These are phyloP conservation scores for Saccharomycopsis synnaedendra DNA, from an alignment of 805 yeast genomes.

Conservation along the genomic window DNA sequence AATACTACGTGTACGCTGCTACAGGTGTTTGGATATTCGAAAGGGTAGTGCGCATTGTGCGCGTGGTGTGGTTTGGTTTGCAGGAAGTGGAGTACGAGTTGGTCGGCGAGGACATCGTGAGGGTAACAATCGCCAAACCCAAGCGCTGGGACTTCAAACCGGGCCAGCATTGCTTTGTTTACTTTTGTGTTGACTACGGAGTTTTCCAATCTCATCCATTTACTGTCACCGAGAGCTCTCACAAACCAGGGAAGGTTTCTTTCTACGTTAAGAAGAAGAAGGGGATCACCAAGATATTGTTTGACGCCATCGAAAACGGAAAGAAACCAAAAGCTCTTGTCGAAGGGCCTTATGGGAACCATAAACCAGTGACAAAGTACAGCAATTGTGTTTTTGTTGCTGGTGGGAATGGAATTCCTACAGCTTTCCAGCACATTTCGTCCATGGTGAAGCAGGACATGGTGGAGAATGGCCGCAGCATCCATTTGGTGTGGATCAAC, in stretches of 20 bases:
- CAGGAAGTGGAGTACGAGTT: conserved; percentile 17
- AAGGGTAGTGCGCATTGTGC: conserved; percentile 41
- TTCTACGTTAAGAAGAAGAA: conserved; percentile 40
- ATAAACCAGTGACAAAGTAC: conserved; percentile 28
- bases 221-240: conserved; percentile 28
- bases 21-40: conserved; percentile 66
- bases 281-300: conserved; percentile 41
- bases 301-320: conserved; percentile 22
- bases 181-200: conserved; percentile 37
- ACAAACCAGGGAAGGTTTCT: conserved; percentile 26
- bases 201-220: conserved; percentile 73
- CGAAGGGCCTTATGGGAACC: conserved; percentile 55
- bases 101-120: conserved; percentile 32
- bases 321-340: conserved; percentile 29
- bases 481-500: conserved; percentile 52
- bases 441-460: conserved; percentile 18
- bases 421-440: conserved; percentile 31
- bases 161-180: conserved; percentile 45
- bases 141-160: conserved; percentile 36
- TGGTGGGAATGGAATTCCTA: conserved; percentile 45
- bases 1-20: conserved; percentile 39
- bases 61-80: conserved; percentile 46
- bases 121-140: conserved; percentile 28
- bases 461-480: conserved; percentile 17
- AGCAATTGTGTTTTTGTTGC: conserved; percentile 31